phyloP scores from a whole-genome alignment of 371 early-diverging fungal genomes.

The Mortierella sp. region DNA sequence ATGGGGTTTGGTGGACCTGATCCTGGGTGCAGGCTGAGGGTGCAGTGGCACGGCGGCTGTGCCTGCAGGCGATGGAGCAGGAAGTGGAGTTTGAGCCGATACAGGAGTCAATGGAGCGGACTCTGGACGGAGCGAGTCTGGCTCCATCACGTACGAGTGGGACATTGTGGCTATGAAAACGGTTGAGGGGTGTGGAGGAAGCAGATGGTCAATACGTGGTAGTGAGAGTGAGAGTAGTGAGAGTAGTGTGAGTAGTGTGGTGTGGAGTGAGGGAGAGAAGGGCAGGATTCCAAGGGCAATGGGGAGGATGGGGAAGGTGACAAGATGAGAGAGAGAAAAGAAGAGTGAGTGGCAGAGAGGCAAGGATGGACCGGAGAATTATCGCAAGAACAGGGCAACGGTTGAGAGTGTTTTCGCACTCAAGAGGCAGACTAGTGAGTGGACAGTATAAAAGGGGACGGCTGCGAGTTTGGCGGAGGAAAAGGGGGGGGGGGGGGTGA shows the following conservation, averaged over 20 bases:
- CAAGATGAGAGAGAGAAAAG: constrained; percentile 2
- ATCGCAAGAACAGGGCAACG: background rate
- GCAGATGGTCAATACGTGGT: background rate
- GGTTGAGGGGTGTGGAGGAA: background rate
- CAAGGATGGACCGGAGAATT: constrained; percentile 12
- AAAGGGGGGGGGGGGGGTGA: background rate
- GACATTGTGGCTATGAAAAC: no score
- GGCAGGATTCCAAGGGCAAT: background rate
- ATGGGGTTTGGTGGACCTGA: constrained; percentile 46
- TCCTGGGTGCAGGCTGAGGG: constrained; percentile 33
- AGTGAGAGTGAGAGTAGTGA: constrained; percentile 1
- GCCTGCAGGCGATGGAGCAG: background rate
- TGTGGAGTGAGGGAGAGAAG: background rate
- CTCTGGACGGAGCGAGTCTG: constrained; percentile 33
- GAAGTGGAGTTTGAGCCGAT: constrained; percentile 13
- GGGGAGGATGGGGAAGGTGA: background rate
- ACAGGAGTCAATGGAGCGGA: constrained; percentile 28
- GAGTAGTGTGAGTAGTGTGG: background rate
- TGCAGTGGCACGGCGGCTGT: constrained; percentile 23
- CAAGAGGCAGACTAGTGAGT: background rate
- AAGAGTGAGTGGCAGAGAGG: background rate
- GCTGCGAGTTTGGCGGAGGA: background rate
- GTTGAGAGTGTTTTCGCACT: background rate
- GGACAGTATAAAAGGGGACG: background rate
- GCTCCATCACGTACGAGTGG: constrained; percentile 43